Evolutionary conservation across 2,329 filamentous ascomycete genomes (phyloP).

Genomic region (Thielaviopsis ethacetica): DNA sequence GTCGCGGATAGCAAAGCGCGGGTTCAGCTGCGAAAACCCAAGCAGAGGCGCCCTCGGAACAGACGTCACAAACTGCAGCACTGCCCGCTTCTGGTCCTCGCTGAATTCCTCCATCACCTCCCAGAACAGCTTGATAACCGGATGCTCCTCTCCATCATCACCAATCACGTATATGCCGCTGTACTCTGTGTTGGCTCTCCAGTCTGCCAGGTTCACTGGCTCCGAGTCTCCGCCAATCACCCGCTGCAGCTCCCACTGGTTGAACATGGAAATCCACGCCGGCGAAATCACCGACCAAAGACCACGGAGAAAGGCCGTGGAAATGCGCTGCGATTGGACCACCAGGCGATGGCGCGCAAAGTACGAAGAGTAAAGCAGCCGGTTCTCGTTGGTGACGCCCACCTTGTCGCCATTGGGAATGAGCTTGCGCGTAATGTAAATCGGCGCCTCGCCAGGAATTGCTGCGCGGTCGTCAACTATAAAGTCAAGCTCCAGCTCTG

Average conservation of each 20-base stretch:
- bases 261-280: conserved; percentile 95
- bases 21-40: conserved; percentile 74
- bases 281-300: conserved; percentile 79
- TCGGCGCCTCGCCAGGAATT: conserved; percentile 25
- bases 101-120: conserved; percentile 61
- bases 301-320: conserved; percentile 71
- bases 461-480: conserved; percentile 61
- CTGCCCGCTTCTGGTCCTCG: conserved; percentile 64
- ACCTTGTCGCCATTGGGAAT: conserved; percentile 60
- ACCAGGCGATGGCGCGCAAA: conserved; percentile 78
- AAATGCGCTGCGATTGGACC: conserved; percentile 64
- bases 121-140: conserved; percentile 80
- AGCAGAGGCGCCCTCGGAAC: conserved; percentile 80
- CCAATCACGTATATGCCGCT: conserved; percentile 78
- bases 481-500: conserved; percentile 61
- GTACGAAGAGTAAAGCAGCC: conserved; percentile 84
- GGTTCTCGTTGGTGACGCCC: conserved; percentile 78
- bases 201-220: conserved; percentile 73
- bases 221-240: conserved; percentile 78
- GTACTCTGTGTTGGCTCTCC: conserved; percentile 71
- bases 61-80: conserved; percentile 90
- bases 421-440: conserved; percentile 55
- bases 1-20: conserved; percentile 80
- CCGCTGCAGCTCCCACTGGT: conserved; percentile 84
- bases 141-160: conserved; percentile 75